These are phyloP conservation scores for Ceratocystis colombiana DNA, from an alignment of 2,329 filamentous ascomycete species.

Conservation along the genomic window DNA sequence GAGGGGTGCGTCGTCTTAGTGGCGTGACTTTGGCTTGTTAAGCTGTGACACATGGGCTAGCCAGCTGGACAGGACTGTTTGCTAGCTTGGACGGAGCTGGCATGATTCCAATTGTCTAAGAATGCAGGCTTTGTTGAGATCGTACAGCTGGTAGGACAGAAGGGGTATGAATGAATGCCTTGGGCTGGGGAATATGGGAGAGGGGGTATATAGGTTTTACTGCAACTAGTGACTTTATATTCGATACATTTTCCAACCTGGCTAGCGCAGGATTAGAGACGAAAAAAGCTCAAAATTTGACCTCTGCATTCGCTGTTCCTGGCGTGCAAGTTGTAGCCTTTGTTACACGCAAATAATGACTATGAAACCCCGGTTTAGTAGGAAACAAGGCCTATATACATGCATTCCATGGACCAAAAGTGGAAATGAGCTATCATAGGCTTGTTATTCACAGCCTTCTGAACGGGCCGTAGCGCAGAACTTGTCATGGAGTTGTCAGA, in stretches of 20 bases:
- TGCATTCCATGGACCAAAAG: neutral
- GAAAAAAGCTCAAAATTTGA: no score
- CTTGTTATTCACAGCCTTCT: neutral
- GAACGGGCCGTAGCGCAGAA: constrained; percentile 9
- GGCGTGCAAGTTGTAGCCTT: no score
- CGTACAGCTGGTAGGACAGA: neutral
- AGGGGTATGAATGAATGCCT: no score
- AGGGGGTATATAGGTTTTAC: no score
- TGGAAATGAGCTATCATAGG: neutral
- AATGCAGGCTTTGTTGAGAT: neutral
- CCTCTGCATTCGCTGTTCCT: no score
- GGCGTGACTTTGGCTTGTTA: neutral
- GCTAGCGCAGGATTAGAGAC: no score
- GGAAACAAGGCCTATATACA: neutral
- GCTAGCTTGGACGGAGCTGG: neutral
- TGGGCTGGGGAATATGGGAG: no score
- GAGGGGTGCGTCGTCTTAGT: neutral
- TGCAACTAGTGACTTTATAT: no score
- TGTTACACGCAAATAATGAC: neutral
- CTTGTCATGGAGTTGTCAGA: constrained; percentile 13
- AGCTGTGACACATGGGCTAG: neutral
- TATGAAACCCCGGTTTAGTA: neutral
- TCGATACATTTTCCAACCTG: no score
- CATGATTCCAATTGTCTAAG: neutral
- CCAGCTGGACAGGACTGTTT: neutral